Evolutionary conservation across 2,329 filamentous ascomycete genomes (phyloP).

Genomic region (Botrytis hyacinthi): DNA sequence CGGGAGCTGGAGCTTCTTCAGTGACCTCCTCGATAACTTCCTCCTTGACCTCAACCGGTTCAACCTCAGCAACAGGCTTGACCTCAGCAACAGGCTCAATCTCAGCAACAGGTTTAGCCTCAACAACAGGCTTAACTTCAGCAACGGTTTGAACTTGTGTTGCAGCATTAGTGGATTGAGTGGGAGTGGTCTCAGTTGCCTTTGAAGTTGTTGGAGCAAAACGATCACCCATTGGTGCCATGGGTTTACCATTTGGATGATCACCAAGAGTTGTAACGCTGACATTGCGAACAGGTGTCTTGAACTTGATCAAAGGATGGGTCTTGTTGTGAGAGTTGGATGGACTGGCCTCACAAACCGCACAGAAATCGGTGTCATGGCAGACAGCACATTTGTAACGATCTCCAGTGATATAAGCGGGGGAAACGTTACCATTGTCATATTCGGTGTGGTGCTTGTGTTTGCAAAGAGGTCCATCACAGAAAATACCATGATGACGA

Average conservation of each 20-base stretch:
- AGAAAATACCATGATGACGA: slow-evolving; percentile 84
- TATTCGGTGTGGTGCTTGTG: slow-evolving; percentile 37
- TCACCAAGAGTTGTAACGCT: slow-evolving; percentile 83
- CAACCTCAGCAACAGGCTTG: slow-evolving; percentile 39
- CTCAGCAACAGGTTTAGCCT: slow-evolving; percentile 43
- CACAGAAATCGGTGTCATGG: slow-evolving; percentile 92
- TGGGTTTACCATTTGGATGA: slow-evolving; percentile 62
- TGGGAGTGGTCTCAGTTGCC: slow-evolving; percentile 50
- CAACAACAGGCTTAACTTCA: slow-evolving; percentile 64
- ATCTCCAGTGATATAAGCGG: slow-evolving; percentile 76
- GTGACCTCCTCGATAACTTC: slow-evolving; percentile 31
- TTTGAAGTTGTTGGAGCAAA: slow-evolving; percentile 45
- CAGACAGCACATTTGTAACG: slow-evolving; percentile 98
- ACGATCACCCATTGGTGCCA: slow-evolving; percentile 71
- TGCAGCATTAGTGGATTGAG: slow-evolving; percentile 50
- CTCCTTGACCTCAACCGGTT: neutral
- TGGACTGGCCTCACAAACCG: slow-evolving; percentile 86
- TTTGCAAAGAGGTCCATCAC: slow-evolving; percentile 87
- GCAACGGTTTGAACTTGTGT: slow-evolving; percentile 70
- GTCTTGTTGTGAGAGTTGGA: slow-evolving; percentile 85
- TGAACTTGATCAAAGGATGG: slow-evolving; percentile 97
- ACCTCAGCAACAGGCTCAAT: slow-evolving; percentile 41
- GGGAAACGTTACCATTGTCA: slow-evolving; percentile 45
- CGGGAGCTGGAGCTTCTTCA: slow-evolving; percentile 37
- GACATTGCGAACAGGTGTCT: slow-evolving; percentile 84